Evolutionary conservation across 305 asterid genomes (phyloP).

Genomic region (Solanum hybrid): DNA sequence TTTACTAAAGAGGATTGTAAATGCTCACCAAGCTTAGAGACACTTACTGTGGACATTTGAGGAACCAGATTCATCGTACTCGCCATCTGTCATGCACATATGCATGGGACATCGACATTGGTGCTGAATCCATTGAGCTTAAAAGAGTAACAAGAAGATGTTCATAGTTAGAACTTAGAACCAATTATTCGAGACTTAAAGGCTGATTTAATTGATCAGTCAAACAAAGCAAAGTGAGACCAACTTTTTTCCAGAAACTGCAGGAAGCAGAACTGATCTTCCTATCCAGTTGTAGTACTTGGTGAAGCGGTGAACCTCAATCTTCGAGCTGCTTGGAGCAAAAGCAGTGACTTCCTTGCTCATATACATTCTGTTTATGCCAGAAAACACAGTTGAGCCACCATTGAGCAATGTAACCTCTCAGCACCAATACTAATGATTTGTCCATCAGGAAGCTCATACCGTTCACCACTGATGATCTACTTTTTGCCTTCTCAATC

Average conservation of each 20-base stretch:
- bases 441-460: background rate
- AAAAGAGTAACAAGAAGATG: background rate
- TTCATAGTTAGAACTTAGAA: background rate
- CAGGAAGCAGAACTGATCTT: background rate
- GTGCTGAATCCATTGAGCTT: background rate
- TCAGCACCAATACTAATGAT: too few species aligned
- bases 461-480: background rate
- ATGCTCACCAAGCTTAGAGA: background rate
- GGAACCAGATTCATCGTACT: background rate
- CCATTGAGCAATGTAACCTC: background rate
- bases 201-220: background rate
- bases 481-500: background rate
- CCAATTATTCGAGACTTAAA: background rate
- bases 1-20: background rate
- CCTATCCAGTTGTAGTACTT: background rate
- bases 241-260: background rate
- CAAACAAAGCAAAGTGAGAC: background rate
- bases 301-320: background rate
- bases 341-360: background rate
- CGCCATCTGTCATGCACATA: background rate
- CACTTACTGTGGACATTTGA: background rate
- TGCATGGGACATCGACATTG: background rate
- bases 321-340: background rate
- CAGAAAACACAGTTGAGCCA: background rate
- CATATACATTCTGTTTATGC: background rate